Evolutionary conservation across 805 yeast species (phyloP).

Genomic region (Candida golubevii): DNA sequence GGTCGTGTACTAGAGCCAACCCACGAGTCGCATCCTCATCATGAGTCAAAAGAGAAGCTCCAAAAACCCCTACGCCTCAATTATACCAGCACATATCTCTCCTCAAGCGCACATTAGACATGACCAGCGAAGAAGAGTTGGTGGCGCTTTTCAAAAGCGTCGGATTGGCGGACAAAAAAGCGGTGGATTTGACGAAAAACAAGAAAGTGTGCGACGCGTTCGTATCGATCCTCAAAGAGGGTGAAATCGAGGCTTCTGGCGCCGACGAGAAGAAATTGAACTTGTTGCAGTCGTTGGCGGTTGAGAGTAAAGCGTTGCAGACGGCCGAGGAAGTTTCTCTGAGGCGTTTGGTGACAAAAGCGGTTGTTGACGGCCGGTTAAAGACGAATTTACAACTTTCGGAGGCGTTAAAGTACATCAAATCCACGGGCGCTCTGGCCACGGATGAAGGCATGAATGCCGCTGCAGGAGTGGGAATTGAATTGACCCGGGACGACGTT

Average conservation of each 20-base stretch:
- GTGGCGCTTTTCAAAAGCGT: conserved; percentile 37
- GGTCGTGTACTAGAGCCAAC: too few relatives aligned
- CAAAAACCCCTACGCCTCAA: too few relatives aligned
- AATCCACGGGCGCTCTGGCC: conserved; percentile 43
- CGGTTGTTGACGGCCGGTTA: conserved; percentile 60
- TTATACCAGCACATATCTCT: too few relatives aligned
- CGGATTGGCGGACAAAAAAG: conserved; percentile 70
- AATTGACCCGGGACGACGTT: conserved; percentile 63
- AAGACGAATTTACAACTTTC: conserved; percentile 69
- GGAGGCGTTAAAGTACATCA: conserved; percentile 75
- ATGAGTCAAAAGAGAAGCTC: too few relatives aligned
- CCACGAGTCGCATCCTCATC: too few relatives aligned
- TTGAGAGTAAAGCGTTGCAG: conserved; percentile 53
- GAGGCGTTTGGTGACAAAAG: conserved; percentile 52
- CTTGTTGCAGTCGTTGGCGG: conserved; percentile 73
- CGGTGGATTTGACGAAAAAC: conserved; percentile 79
- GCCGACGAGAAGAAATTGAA: conserved; percentile 59
- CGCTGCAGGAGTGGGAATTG: conserved; percentile 78
- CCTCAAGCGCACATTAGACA: not conserved
- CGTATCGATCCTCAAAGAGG: conserved; percentile 50
- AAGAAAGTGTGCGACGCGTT: conserved; percentile 76
- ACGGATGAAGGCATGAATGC: conserved; percentile 49
- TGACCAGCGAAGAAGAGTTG: conserved; percentile 28
- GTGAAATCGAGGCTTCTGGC: conserved; percentile 24
- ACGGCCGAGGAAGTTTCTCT: conserved; percentile 27